phyloP scores from a whole-genome alignment of 768 basidiomycete species.

The Hydnum rufescens region DNA sequence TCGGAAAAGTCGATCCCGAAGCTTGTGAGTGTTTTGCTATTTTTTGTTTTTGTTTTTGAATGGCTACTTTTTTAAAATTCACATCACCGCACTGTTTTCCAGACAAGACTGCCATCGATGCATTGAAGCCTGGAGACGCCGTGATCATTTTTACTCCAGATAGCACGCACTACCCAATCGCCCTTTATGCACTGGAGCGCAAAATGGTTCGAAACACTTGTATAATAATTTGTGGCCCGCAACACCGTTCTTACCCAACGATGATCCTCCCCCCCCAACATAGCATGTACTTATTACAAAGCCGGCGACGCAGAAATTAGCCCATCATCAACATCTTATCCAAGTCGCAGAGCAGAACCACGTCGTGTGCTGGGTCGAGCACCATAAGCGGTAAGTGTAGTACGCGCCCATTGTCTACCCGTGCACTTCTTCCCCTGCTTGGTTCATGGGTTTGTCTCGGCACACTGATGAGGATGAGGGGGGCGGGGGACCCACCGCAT shows the following conservation, averaged over 20 bases:
- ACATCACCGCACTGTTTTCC: too few species aligned
- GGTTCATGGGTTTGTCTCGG: too few species aligned
- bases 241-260: not conserved
- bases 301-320: conserved; percentile 71
- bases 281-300: conserved; percentile 79
- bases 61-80: not conserved
- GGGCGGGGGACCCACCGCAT: not conserved
- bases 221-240: not conserved
- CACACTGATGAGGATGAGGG: too few species aligned
- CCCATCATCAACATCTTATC: conserved; percentile 64
- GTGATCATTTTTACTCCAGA: conserved; percentile 88
- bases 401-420: too few species aligned
- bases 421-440: too few species aligned
- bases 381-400: conserved; percentile 72
- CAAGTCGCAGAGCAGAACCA: conserved; percentile 57
- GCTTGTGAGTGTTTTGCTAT: conserved; percentile 40
- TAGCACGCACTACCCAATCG: conserved; percentile 73
- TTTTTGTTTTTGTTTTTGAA: not conserved
- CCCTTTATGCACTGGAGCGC: conserved; percentile 67
- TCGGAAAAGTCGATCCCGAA: conserved; percentile 45
- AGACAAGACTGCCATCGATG: conserved; percentile 71
- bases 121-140: conserved; percentile 63
- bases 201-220: conserved; percentile 23
- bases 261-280: not conserved
- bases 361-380: conserved; percentile 84